phyloP scores from a whole-genome alignment of 2,329 filamentous ascomycete species.

The Magnaporthales sp. region DNA sequence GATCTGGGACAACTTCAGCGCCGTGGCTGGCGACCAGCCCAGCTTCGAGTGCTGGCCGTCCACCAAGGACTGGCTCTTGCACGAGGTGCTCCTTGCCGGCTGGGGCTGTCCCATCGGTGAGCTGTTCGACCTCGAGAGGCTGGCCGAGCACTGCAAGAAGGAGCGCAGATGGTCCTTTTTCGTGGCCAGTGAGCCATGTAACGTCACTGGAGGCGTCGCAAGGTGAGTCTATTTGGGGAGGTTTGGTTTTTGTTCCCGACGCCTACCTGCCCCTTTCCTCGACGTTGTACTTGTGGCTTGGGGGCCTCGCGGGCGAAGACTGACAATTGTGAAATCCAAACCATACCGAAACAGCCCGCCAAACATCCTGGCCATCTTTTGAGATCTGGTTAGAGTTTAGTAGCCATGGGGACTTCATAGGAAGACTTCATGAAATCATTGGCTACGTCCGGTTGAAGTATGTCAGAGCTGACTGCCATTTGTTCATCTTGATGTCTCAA shows the following conservation, averaged over 20 bases:
- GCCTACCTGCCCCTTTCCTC: background rate
- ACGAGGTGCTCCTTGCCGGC: constrained; percentile 12
- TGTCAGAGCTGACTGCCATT: background rate
- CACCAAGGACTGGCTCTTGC: constrained; percentile 16
- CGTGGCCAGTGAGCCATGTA: constrained; percentile 9
- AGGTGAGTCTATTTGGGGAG: background rate
- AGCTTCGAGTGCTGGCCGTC: constrained; percentile 36
- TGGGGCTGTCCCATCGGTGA: constrained; percentile 26
- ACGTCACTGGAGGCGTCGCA: constrained; percentile 6
- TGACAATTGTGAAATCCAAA: background rate
- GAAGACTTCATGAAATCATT: background rate
- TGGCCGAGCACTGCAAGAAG: constrained; percentile 26
- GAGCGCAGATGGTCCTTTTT: constrained; percentile 22
- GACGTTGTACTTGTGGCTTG: too few species aligned
- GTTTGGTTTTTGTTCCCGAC: background rate
- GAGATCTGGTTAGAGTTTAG: background rate
- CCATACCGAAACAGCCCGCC: constrained; percentile 17
- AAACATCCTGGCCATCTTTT: constrained; percentile 28
- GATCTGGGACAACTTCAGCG: constrained; percentile 50
- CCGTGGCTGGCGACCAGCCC: constrained; percentile 47
- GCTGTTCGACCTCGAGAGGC: constrained; percentile 32
- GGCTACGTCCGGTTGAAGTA: background rate
- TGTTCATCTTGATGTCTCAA: background rate
- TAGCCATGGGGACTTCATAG: background rate
- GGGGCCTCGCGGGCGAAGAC: background rate